Base-by-base conservation (phyloP, 108 stramenopile species). In the Nitzschia putrida region DNA sequence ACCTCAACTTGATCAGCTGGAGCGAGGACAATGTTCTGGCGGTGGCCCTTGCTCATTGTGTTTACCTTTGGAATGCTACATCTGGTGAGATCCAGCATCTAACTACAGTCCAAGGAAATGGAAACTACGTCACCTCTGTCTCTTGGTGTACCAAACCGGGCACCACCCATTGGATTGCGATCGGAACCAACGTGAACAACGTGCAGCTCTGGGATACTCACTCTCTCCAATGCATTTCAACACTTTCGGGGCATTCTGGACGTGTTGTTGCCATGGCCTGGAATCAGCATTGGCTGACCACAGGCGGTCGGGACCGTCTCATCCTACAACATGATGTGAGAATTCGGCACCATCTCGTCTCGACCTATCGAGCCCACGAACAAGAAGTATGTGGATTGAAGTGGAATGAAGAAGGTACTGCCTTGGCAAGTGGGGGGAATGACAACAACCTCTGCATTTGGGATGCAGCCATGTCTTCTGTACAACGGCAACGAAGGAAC, bases 1-100 rank as follows among this genome's bases (percentile, higher is more conserved):
- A 99, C 81, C 91, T 98, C 64, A 98, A 99, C 77, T 78, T 99
- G 37, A 81, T 98, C 38, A 92, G 90, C 43, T 99, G 99, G 99
- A 81, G 91, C 42, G 76, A 82, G 56, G 88, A 85, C 61, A 98
- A 99, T 74, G 79, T 98, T 20, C 74, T 99, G 56, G 99, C 99
- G 20, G 98, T 99, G 11, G 99, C 99, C 22, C 83, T 99, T 12
- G 87, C 91, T 34, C 98, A 96, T 75, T 92, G 93, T 40, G 97
- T 99, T 2, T 99, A 99, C 77, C 83, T 99, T 21, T 99, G 99
- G 99, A 93, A 99, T 71, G 98, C 99, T 7, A 75, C 77, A 20
- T 92, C 95, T 44, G 99, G 99, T 21, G 83, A 83, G 41, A 99
- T 98, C 67, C 83, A 94, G 14, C 96, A 98, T 76, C 80, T 99